Conservation (phyloP, 2,329 filamentous ascomycete species). For the Cordyceps cicadae region DNA sequence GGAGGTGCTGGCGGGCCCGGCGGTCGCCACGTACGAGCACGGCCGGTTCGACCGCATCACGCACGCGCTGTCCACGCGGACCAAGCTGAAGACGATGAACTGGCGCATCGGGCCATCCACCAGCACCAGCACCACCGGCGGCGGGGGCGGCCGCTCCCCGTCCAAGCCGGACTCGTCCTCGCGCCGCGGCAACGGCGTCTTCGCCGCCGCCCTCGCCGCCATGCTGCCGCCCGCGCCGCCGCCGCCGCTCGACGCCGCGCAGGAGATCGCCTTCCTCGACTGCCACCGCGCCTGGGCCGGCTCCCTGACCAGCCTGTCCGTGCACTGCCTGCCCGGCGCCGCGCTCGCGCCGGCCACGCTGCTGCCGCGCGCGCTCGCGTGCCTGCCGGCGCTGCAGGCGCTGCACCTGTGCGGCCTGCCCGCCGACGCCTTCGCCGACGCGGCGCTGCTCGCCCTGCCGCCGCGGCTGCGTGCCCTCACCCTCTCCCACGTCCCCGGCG, state of each 20-base stretch:
- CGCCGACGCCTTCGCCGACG: conserved; percentile 47
- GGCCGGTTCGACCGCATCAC: conserved; percentile 45
- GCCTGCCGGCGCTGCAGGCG: conserved; percentile 46
- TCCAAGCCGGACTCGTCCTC: conserved; percentile 19
- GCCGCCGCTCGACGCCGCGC: conserved; percentile 21
- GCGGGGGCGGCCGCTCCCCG: background rate
- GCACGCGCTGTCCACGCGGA: conserved; percentile 51
- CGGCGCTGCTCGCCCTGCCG: conserved; percentile 46
- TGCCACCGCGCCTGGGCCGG: conserved; percentile 45
- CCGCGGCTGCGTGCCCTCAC: conserved; percentile 41
- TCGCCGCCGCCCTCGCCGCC: conserved; percentile 21
- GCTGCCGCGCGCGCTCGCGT: conserved; percentile 40
- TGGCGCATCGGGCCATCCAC: conserved; percentile 45
- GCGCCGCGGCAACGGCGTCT: conserved; percentile 1
- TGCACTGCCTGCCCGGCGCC: conserved; percentile 51
- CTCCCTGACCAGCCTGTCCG: conserved; percentile 45
- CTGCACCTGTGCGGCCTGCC: conserved; percentile 53
- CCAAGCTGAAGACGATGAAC: conserved; percentile 47
- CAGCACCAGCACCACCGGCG: conserved; percentile 4
- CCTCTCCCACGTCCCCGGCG: conserved; percentile 46
- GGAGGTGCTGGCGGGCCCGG: conserved; percentile 48
- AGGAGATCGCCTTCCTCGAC: conserved; percentile 38
- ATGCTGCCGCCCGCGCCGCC: conserved; percentile 23
- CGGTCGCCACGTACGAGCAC: conserved; percentile 43
- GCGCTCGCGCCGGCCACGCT: conserved; percentile 44